Evolutionary conservation across 169 alveolate species (phyloP).

Genomic region (Plasmodium gonderi): DNA sequence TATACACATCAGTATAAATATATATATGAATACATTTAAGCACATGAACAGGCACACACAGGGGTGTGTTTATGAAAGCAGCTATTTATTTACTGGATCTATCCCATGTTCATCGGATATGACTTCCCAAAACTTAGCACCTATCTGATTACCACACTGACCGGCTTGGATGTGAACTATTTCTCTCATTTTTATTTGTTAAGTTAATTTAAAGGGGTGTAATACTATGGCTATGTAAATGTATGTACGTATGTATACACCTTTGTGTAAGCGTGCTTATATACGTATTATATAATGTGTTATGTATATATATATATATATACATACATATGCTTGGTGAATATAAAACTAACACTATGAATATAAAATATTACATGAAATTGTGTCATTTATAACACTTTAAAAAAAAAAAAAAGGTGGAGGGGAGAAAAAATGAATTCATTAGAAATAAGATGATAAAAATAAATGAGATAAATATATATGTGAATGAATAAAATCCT

Average conservation of each 20-base stretch:
- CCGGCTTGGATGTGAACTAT: conserved; percentile 99
- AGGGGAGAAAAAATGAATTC: conserved; percentile 15
- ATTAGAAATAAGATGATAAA: no score
- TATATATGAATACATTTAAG: background rate
- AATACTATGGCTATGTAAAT: background rate
- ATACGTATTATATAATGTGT: background rate
- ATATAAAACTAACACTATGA: background rate
- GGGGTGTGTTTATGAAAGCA: background rate
- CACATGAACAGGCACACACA: background rate
- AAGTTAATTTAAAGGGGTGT: conserved; percentile 8
- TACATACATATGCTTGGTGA: background rate
- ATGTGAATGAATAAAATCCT: background rate
- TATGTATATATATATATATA: background rate
- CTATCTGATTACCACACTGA: conserved; percentile 99
- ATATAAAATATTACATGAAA: conserved; percentile 7
- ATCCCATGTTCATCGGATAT: conserved; percentile 99
- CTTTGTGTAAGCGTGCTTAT: background rate
- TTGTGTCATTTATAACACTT: conserved; percentile 5
- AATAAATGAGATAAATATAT: background rate
- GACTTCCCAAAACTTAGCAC: conserved; percentile 99
- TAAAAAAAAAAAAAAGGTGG: background rate
- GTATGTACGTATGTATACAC: conserved; percentile 9
- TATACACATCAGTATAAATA: background rate
- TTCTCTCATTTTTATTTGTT: conserved; percentile 95
- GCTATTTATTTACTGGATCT: conserved; percentile 91